A percentile compares a stretch with the other conserved stretches of the same genome.
Conservation (phyloP, 2,329 filamentous ascomycete species). For the Aspergillus phoenicis region DNA sequence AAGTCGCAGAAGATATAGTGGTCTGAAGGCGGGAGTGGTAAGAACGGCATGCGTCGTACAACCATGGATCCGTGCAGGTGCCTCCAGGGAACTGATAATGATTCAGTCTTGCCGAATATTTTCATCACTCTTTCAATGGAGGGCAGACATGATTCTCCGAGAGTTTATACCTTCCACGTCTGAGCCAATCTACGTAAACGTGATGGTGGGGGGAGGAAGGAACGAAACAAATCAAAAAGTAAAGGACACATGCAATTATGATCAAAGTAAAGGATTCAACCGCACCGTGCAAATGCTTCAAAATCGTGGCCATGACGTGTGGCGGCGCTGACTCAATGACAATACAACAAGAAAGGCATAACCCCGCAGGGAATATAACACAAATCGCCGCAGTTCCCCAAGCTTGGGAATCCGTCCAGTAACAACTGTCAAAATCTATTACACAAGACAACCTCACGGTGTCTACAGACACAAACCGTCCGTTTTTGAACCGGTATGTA, state of each 20-base stretch:
- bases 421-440: constrained; percentile 1
- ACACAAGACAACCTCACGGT: background rate
- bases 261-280: constrained; percentile 15
- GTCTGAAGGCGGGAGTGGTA: constrained; percentile 26
- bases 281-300: constrained; percentile 2
- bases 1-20: background rate
- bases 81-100: constrained; percentile 18
- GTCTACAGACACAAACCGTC: background rate
- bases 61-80: constrained; percentile 28
- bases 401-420: background rate
- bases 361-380: background rate
- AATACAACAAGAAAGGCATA: background rate
- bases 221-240: too few species aligned
- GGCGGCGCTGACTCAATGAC: background rate
- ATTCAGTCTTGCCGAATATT: constrained; percentile 35
- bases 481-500: background rate
- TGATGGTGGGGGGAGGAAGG: constrained; percentile 24
- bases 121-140: constrained; percentile 27
- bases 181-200: constrained; percentile 29
- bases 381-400: background rate
- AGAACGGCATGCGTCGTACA: constrained; percentile 11
- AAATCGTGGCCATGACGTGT: constrained; percentile 1
- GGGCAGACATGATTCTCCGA: background rate
- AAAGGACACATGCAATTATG: constrained; percentile 29
- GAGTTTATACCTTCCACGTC: constrained; percentile 3